A percentile compares a stretch with the other conserved stretches of the same genome.
Conservation (phyloP, 2,329 filamentous ascomycete species). For the Lachnellula hyalina region DNA sequence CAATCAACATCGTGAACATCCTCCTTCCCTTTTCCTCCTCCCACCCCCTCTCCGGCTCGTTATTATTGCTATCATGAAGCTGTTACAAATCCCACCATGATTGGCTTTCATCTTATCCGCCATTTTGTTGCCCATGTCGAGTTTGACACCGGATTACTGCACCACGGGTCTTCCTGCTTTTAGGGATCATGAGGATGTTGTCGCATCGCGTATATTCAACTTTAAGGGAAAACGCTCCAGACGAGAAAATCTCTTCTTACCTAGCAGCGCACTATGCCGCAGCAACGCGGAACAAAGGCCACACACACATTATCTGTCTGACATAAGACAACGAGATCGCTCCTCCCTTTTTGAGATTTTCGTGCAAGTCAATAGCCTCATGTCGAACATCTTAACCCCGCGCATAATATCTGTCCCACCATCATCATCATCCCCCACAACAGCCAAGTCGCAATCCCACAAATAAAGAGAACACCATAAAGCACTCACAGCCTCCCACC, state of each 20-base stretch:
- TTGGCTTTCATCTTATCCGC: constrained; percentile 18
- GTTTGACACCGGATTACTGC: constrained; percentile 10
- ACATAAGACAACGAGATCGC: background rate
- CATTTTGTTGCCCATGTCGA: constrained; percentile 6
- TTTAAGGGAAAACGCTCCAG: constrained; percentile 16
- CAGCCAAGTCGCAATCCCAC: background rate
- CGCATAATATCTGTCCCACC: background rate
- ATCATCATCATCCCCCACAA: background rate
- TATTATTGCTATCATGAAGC: constrained; percentile 5
- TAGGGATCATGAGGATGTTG: constrained; percentile 13
- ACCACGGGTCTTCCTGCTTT: constrained; percentile 13
- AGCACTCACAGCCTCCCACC: background rate
- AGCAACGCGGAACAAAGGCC: background rate
- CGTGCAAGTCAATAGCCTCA: background rate
- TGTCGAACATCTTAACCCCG: background rate
- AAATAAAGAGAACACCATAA: background rate
- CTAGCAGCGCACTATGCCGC: constrained; percentile 10
- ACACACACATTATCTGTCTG: background rate
- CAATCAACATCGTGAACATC: background rate
- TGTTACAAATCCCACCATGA: constrained; percentile 18
- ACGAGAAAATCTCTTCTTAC: constrained; percentile 12
- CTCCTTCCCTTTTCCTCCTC: background rate
- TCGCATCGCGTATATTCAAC: constrained; percentile 21
- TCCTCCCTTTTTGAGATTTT: background rate
- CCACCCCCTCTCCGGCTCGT: constrained; percentile 4